These are phyloP conservation scores for Hansenula sp. DNA, from an alignment of 1,139 yeast genomes.

Conservation along the genomic window DNA sequence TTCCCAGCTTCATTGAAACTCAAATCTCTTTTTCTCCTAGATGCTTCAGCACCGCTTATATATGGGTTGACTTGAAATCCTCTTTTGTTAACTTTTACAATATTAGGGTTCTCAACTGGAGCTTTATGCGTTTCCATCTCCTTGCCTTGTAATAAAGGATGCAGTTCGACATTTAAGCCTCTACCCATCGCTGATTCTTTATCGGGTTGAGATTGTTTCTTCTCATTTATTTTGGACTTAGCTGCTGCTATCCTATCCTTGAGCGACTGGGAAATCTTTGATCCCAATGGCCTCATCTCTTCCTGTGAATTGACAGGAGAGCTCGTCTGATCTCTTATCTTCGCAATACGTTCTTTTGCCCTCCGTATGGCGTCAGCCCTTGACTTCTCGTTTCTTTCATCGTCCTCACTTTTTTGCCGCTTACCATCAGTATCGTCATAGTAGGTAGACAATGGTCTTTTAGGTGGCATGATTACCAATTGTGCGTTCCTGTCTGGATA, in stretches of 20 bases:
- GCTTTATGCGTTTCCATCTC: constrained; percentile 2
- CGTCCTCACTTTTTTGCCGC: constrained; percentile 1
- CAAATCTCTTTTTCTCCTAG: constrained; percentile 36
- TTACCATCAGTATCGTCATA: neutral
- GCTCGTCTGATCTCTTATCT: constrained; percentile 6
- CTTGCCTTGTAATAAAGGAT: constrained; percentile 47
- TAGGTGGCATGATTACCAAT: constrained; percentile 4
- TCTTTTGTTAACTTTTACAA: constrained; percentile 23
- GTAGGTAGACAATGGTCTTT: neutral
- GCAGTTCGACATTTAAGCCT: constrained; percentile 54
- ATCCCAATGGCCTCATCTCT: neutral
- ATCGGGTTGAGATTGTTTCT: neutral
- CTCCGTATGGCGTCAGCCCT: constrained; percentile 16
- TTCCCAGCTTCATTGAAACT: constrained; percentile 59
- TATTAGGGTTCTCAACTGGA: constrained; percentile 24
- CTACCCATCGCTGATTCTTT: constrained; percentile 22
- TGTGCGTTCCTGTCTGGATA: too few relatives aligned
- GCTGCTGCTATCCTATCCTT: constrained; percentile 1
- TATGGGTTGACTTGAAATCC: constrained; percentile 61
- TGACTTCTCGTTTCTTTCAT: neutral
- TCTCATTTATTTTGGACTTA: constrained; percentile 2
- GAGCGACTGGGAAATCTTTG: neutral
- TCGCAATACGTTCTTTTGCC: constrained; percentile 22
- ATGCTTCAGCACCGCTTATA: constrained; percentile 28
- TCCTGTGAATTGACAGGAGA: constrained; percentile 1